phyloP scores from a whole-genome alignment of 495 filamentous ascomycete species.

The Lasiosphaeria ovina region DNA sequence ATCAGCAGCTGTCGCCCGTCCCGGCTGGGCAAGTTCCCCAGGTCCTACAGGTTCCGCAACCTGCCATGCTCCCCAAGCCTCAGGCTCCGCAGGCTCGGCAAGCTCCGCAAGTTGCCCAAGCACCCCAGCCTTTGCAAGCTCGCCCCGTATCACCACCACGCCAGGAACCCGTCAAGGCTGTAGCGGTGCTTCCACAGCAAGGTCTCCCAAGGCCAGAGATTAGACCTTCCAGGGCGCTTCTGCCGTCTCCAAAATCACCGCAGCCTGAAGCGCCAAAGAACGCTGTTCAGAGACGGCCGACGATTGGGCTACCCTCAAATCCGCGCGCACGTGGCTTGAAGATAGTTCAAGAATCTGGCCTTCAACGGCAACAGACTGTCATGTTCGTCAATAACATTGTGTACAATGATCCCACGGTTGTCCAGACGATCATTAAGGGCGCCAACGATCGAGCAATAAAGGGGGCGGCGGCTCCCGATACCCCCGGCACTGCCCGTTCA shows the following conservation, averaged over 20 bases:
- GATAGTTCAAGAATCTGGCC: conserved; percentile 26
- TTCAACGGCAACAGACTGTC: conserved; percentile 43
- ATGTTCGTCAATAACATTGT: conserved; percentile 54
- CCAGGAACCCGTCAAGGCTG: conserved; percentile 1
- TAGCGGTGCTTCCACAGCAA: neutral
- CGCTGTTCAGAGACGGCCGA: conserved; percentile 45
- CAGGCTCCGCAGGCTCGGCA: no score
- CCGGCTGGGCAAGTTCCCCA: neutral
- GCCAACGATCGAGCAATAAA: conserved; percentile 31
- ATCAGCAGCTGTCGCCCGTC: conserved; percentile 1
- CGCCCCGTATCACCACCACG: conserved; percentile 8
- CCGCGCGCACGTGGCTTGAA: conserved; percentile 45
- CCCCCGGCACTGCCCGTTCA: conserved; percentile 30
- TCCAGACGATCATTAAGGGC: conserved; percentile 45
- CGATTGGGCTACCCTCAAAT: conserved; percentile 50
- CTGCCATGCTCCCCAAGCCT: neutral
- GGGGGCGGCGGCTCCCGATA: conserved; percentile 15
- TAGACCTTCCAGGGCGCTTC: conserved; percentile 34
- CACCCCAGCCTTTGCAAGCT: no score
- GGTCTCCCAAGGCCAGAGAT: conserved; percentile 23
- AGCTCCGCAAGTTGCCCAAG: no score
- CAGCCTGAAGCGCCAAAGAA: conserved; percentile 36
- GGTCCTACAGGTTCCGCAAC: neutral
- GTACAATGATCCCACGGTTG: conserved; percentile 46
- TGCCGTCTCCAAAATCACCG: conserved; percentile 29